Percentiles rank a stretch among this genome's conserved stretches.
phyloP scores from a whole-genome alignment of 2,329 filamentous ascomycete genomes.

The Ascochyta viciae-villosae region DNA sequence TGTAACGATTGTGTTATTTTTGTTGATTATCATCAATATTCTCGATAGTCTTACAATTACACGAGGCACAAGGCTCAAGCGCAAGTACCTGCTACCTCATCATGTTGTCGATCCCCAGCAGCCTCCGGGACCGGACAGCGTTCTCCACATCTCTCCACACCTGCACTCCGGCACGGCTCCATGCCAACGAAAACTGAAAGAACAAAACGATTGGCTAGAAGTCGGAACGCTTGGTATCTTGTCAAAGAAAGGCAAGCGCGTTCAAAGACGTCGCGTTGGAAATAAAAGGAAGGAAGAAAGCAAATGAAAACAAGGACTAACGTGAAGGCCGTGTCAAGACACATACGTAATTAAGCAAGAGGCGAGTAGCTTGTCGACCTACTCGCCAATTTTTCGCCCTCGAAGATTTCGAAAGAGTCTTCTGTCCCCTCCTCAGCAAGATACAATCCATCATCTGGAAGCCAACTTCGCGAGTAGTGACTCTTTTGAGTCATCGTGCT shows the following conservation, averaged over 20 bases:
- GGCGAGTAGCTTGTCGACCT: constrained; percentile 35
- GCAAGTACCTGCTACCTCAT: neutral
- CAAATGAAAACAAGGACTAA: neutral
- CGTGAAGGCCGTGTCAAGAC: neutral
- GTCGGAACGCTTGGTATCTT: constrained; percentile 21
- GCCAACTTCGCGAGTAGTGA: constrained; percentile 30
- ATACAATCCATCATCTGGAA: constrained; percentile 34
- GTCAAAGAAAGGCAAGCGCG: constrained; percentile 9
- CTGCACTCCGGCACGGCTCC: neutral
- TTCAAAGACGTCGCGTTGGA: constrained; percentile 12
- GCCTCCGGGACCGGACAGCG: constrained; percentile 1
- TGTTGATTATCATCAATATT: neutral
- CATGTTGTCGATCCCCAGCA: constrained; percentile 1
- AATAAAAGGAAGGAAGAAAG: neutral
- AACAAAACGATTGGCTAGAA: constrained; percentile 22
- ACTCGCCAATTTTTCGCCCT: constrained; percentile 19
- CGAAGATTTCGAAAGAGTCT: constrained; percentile 26
- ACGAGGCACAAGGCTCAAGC: constrained; percentile 7
- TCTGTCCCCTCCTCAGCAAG: constrained; percentile 29
- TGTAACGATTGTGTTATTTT: neutral
- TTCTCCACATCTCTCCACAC: constrained; percentile 3
- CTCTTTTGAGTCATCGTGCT: constrained; percentile 24
- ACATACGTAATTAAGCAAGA: constrained; percentile 12
- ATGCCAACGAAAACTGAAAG: neutral
- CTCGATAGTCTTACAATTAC: constrained; percentile 4